These are phyloP conservation scores for Penicillium bialowiezense DNA, from an alignment of 495 filamentous ascomycete genomes.

Conservation along the genomic window DNA sequence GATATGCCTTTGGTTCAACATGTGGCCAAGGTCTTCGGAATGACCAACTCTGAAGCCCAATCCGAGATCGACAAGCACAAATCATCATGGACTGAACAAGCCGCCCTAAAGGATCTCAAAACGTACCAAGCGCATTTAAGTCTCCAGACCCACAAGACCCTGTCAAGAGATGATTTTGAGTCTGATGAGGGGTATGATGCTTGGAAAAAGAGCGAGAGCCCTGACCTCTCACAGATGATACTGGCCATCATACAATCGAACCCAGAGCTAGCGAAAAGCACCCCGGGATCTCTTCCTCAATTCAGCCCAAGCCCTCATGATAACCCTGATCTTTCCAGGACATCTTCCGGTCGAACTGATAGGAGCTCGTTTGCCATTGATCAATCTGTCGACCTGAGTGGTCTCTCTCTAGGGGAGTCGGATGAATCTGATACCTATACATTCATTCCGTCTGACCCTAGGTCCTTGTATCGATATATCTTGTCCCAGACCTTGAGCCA, in stretches of 20 bases:
- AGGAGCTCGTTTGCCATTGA: constrained; percentile 67
- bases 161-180: constrained; percentile 85
- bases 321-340: constrained; percentile 54
- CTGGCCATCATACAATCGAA: constrained; percentile 81
- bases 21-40: constrained; percentile 80
- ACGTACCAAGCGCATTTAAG: constrained; percentile 85
- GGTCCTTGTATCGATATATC: constrained; percentile 75
- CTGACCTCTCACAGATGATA: constrained; percentile 88
- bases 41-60: constrained; percentile 73
- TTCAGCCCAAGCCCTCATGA: constrained; percentile 44
- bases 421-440: constrained; percentile 65
- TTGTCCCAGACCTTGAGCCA: constrained; percentile 69
- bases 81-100: constrained; percentile 82
- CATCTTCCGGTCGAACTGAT: constrained; percentile 42
- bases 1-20: constrained; percentile 93
- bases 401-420: constrained; percentile 53
- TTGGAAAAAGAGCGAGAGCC: constrained; percentile 84
- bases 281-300: constrained; percentile 49
- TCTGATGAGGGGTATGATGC: constrained; percentile 82
- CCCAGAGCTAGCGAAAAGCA: constrained; percentile 77
- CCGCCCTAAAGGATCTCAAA: constrained; percentile 87
- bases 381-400: constrained; percentile 72
- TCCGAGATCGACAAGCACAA: constrained; percentile 80
- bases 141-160: constrained; percentile 70
- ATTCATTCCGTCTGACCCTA: constrained; percentile 85